Percentiles rank a stretch among this genome's conserved stretches.
These are phyloP conservation scores for Fraxinus paxiana DNA, from an alignment of 305 asterid species.

Conservation along the genomic window DNA sequence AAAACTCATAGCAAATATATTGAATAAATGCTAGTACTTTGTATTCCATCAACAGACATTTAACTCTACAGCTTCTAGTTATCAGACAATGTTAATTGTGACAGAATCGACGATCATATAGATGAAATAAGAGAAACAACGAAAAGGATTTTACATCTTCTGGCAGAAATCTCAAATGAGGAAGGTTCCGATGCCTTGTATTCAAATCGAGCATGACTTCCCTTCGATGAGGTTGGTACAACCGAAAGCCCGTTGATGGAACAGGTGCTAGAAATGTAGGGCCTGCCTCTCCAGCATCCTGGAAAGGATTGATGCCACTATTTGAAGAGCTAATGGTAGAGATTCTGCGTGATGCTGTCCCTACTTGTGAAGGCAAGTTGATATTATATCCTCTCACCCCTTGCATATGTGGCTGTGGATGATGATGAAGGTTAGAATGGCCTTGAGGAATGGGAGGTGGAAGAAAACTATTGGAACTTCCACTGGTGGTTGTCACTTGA, in stretches of 20 bases:
- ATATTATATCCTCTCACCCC: slow-evolving; percentile 52
- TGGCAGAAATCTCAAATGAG: slow-evolving; percentile 35
- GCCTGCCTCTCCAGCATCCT: slow-evolving; percentile 38
- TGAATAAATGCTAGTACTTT: not conserved
- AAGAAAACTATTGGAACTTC: slow-evolving; percentile 43
- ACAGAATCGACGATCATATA: not conserved
- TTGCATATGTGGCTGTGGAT: slow-evolving; percentile 48
- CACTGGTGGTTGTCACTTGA: slow-evolving; percentile 41
- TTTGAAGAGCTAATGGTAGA: slow-evolving; percentile 32
- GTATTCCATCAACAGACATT: slow-evolving; percentile 1
- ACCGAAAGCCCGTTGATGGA: slow-evolving; percentile 60
- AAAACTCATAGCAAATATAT: slow-evolving; percentile 9
- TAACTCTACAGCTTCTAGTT: not conserved
- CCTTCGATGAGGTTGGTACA: slow-evolving; percentile 63
- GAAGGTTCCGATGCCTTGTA: slow-evolving; percentile 8
- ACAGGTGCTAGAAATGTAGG: slow-evolving; percentile 55
- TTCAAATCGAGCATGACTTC: slow-evolving; percentile 44
- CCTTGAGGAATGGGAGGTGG: slow-evolving; percentile 57
- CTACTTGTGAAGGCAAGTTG: slow-evolving; percentile 52
- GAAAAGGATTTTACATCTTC: slow-evolving; percentile 43
- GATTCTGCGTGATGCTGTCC: slow-evolving; percentile 46
- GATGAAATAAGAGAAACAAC: not conserved
- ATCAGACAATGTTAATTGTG: not conserved
- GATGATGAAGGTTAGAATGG: slow-evolving; percentile 43
- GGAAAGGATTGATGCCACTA: slow-evolving; percentile 41